A percentile compares a stretch with the other conserved stretches of the same genome.
Conservation (phyloP, 2,329 filamentous ascomycete genomes). For the Phyllosticta capitalensis region DNA sequence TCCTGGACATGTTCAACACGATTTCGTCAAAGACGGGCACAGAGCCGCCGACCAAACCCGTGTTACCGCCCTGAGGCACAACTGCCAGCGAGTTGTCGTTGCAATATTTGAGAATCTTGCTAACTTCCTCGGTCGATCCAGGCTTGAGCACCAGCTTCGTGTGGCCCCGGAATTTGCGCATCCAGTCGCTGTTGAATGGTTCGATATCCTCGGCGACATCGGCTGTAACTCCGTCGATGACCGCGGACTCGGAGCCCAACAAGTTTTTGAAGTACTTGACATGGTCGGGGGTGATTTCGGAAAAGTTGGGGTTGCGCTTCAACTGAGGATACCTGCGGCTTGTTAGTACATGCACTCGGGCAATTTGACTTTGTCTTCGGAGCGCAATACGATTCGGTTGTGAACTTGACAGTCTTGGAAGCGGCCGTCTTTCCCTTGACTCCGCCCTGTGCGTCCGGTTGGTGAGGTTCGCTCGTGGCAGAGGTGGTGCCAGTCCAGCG, state of each 20-base stretch:
- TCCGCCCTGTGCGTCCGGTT: constrained; percentile 26
- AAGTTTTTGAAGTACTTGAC: constrained; percentile 72
- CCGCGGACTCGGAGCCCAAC: constrained; percentile 67
- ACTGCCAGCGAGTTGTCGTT: constrained; percentile 88
- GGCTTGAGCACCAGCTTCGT: constrained; percentile 81
- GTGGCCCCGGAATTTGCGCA: constrained; percentile 95
- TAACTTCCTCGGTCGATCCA: constrained; percentile 74
- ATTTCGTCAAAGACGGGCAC: constrained; percentile 98
- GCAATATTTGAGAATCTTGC: constrained; percentile 86
- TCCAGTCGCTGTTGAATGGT: constrained; percentile 95
- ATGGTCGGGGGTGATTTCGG: constrained; percentile 64
- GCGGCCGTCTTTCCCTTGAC: constrained; percentile 25
- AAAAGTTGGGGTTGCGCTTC: constrained; percentile 68
- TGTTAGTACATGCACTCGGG: background rate
- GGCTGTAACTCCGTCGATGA: constrained; percentile 73
- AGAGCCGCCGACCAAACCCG: constrained; percentile 87
- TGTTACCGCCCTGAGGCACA: constrained; percentile 95
- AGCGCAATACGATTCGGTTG: constrained; percentile 58
- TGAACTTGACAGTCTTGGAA: constrained; percentile 56
- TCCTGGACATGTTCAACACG: constrained; percentile 77
- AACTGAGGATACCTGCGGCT: constrained; percentile 61
- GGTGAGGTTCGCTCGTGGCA: constrained; percentile 33
- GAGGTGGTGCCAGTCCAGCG: constrained; percentile 29
- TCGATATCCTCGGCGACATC: constrained; percentile 74
- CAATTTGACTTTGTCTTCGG: background rate